These are phyloP conservation scores for Candida awuae DNA, from an alignment of 805 yeast genomes.

Conservation along the genomic window DNA sequence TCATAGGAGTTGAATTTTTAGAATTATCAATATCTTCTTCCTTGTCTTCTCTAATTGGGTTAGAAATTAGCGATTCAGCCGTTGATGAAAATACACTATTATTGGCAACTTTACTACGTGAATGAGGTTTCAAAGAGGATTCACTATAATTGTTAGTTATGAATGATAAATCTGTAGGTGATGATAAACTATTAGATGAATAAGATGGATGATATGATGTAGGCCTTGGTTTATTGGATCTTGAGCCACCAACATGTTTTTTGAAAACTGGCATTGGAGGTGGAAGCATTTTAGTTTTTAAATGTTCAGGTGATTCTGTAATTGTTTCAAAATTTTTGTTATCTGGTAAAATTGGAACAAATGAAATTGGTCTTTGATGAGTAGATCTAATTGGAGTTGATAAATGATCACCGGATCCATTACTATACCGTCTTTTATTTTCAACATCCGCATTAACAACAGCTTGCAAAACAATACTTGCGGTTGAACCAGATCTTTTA, in stretches of 20 bases:
- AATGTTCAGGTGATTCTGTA: constrained; percentile 35
- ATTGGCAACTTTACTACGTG: constrained; percentile 2
- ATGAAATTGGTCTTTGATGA: constrained; percentile 30
- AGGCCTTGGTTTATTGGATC: constrained; percentile 64
- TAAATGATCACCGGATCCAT: constrained; percentile 15
- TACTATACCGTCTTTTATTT: constrained; percentile 27
- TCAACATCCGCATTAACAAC: constrained; percentile 56
- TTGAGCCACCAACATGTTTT: constrained; percentile 18
- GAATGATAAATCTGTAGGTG: constrained; percentile 24
- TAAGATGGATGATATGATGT: constrained; percentile 75
- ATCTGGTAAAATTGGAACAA: constrained; percentile 20
- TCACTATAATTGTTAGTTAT: constrained; percentile 15
- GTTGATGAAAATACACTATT: constrained; percentile 13
- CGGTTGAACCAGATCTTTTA: constrained; percentile 37
- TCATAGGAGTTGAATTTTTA: constrained; percentile 26
- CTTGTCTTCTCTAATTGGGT: constrained; percentile 23
- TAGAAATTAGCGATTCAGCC: constrained; percentile 18
- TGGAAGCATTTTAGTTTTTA: constrained; percentile 15
- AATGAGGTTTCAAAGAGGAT: constrained; percentile 18
- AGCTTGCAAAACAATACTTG: constrained; percentile 63
- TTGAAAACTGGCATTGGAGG: constrained; percentile 22
- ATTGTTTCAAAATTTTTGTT: constrained; percentile 33
- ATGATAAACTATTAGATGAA: constrained; percentile 17
- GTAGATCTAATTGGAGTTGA: constrained; percentile 13
- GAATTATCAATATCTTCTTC: not conserved